Base-by-base conservation (phyloP, 768 basidiomycete genomes). In the Phlebiopsis gigantea region DNA sequence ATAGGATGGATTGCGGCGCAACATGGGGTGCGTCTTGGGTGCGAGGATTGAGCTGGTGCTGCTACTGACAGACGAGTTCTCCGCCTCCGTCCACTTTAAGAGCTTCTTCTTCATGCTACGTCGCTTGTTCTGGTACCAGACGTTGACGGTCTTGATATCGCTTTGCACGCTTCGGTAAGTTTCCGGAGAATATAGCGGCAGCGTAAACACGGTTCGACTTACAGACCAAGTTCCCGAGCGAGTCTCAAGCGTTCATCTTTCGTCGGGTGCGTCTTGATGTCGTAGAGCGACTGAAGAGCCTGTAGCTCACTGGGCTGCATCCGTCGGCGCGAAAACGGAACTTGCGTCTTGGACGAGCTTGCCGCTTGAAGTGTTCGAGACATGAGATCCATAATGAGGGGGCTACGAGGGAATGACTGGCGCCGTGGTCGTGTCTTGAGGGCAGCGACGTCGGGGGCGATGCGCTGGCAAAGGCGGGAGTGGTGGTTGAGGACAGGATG, bases 101-200 rank as follows among this genome's bases (percentile, higher is more conserved):
- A 55, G 47, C 46, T 62, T 66, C 64, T 71, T 72, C 56, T 76
- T 77, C 47, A 72, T 56, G 31, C 69, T 84, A 64, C 89, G 86
- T 15, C 88, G 83, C 70, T 83, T 88, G 68, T 90, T 90, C 71
- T 90, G 88, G 68, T 89, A 89, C 88, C 88, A 90, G 41, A 89
- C 84, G n/a, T 86, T 78, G 58, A 78, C 61, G 10, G 76, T 72
- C 67, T 77, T 79, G 65, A 75, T 65, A 34, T 76, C 73, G 68
- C 77, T 78, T 2, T n/a, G 21, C 8, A n/a, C 30, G 42, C 39
- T 4, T 9, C 34, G 3, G 55, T 55, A n/a, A 50, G 48, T 15
- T 53, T 25, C 46, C 25, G 21, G 48, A 17, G 48, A 48, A 34
- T 46, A 21, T 10, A 34, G 46, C 29, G 31, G n/a, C 17, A 14